Base-by-base conservation (phyloP, 768 basidiomycete species). In the Hemileccinum impolitum region DNA sequence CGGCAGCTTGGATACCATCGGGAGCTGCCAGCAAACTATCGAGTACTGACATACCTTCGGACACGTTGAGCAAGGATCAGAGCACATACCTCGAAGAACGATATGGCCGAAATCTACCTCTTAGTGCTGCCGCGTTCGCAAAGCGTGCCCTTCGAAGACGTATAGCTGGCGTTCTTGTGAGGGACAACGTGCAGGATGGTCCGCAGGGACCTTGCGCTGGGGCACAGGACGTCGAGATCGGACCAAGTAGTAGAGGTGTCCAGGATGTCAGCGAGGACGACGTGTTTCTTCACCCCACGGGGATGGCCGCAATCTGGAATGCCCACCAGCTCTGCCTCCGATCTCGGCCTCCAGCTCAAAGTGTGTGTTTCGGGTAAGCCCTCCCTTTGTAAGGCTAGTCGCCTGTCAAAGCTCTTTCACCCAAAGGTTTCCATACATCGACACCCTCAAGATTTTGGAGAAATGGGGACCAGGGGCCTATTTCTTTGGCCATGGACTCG, bases 401-500 rank as follows among this genome's bases (percentile, higher is more conserved):
- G 35, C 15, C n/a, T 12, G 2, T 37, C 50, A 30, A 55, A 21
- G 4, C 23, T 18, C 5, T 19, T 28, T 18, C 41, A 19, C 4
- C 9, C 19, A 6, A 55, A 96, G 94, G 14, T 99, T 97, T 68
- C 87, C 94, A 0, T 99, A 97, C 65, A 90, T 84, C 9, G 95
- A 98, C 63, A 97, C 95, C 5, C 79, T 95, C 50, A 97, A 97
- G 67, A 80, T 94, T 35, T 74, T 98, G 2, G 75, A 94, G 58
- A 97, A 99, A 69, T 98, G 94, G 93, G 95, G 95, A 1, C 90
- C 90, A 3, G 95, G 95, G 2, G 91, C 85, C 55, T 77, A 92
- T 64, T 94, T 97, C 73, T 76, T 91, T 39, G 94, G 93, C 6
- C 73, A 80, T 52, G 94, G 94, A 0, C 67, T 85, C 8, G 84